Evolutionary conservation across 768 basidiomycete species (phyloP), one percentile per base, ranked within the genome.

Genomic region (Clitopilus hobsonii): DNA sequence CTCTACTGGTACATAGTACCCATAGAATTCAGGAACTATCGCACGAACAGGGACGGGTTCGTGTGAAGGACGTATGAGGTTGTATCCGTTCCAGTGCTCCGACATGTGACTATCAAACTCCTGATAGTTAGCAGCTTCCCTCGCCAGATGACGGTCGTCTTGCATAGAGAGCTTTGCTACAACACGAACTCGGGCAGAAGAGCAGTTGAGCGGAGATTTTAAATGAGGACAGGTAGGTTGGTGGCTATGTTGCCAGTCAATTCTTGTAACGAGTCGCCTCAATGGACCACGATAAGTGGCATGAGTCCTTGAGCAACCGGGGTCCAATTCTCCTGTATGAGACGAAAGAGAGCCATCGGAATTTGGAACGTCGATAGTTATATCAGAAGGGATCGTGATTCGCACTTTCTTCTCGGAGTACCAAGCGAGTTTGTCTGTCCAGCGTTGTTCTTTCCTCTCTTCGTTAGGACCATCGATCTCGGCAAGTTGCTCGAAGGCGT

Each of bases 1-100:
- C 28, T 63, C 20, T 0, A 61, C 59, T 8, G 67, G 68, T 7
- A 60, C 62, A 59, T 86, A 87, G 65, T 81, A 83, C 1, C 86
- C 85, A 59, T 83, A 87, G 65, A 78, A 87, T 63, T 84, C 82
- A 0, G 86, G 85, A 3, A 82, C 79, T 45, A 85, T 47, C 0
- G 85, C 74, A 7, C 72, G 68, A 2, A 79, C 69, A 2, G 81
- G 80, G 0, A 77, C 73, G 0, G 81, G 76, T 56, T 74, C 60
- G 27, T 66, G 65, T 4, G 81, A 55, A 2, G 79, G 78, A 8
- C 59, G 59, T 1, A 78, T 60, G 38, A 80, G 51, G 52, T 81
- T 78, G 56, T 70, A 75, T 5, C 82, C 82, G 55, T 63, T 76
- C 74, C 75, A 82, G 48, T 80, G 76, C 61, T 81, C 66, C 56